Base-by-base conservation (phyloP, 768 basidiomycete genomes). In the Boletellus sp. region DNA sequence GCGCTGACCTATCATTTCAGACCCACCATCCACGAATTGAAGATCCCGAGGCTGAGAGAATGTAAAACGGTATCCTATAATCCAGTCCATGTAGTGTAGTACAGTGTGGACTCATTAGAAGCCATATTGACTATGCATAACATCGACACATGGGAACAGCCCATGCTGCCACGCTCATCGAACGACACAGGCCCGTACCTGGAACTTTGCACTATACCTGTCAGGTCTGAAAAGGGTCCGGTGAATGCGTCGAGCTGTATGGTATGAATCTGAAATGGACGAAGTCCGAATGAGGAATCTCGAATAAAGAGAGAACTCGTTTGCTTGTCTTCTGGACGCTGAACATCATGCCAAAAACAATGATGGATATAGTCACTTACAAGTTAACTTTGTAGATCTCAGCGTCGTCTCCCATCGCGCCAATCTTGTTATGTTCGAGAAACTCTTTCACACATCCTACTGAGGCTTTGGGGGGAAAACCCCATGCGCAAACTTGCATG, bases 261-360 rank as follows among this genome's bases (percentile, higher is more conserved):
- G 79, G 57, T 87, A 79, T 1, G 90, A 90, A 59, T 90, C 85
- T 9, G 85, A 74, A 16, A 74, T 68, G 0, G 80, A 79, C 3
- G 68, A 63, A 46, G 85, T 65, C 31, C 78, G 79, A 23, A 90
- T 72, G 10, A 83, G 55, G 55, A 78, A 80, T 41, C 79, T 77
- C 22, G 82, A 75, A 55, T 69, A 72, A 49, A 78, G 38, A 6
- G 75, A 69, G 56, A 78, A 81, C 33, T 66, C 59, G 19, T 57
- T 58, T 17, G 67, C 45, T 26, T 72, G 72, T 41, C 75, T 74
- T 52, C 52, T 22, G 42, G 52, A 36, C 24, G 37, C 23, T 62
- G 33, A 54, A 15, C 31, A 46, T 50, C 24, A 47, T 33, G 3
- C 32, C 43, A 40, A 39, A 35, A 23, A 26, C 17, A 15, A 20